Base-by-base conservation (phyloP, 2,329 filamentous ascomycete genomes). In the Ophioceras dolichostomum region DNA sequence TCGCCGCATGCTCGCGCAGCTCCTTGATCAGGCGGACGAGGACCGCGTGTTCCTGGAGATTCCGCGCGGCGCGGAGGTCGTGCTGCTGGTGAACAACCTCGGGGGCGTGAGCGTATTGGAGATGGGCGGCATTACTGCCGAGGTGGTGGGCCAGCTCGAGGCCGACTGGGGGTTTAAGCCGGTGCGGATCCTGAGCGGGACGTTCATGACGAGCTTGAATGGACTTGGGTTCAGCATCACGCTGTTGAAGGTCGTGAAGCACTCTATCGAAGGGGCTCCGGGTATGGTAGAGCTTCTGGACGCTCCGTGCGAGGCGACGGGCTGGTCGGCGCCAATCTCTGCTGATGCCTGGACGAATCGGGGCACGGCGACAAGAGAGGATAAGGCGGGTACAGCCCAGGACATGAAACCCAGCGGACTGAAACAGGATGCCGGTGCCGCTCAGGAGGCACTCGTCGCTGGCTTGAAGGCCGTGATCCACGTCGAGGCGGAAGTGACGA, bases 121-220 rank as follows among this genome's bases (percentile, higher is more conserved):
- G 54, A 57, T 87, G 48, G 77, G 78, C 34, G 82, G 76, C 16
- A 81, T 87, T 49, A 76, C 78, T 1, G 64, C 73, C 18, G 80
- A 85, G 56, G 77, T 84, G 2, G 68, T 75, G 4, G 59, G 62
- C 35, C 81, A 85, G 58, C 62, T 86, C 32, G 62, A 61, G 27
- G 57, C 58, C 34, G 62, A 58, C 39, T 75, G 75, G 53, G 62
- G 62, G 43, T 76, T 84, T 49, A 66, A 61, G 24, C 79, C 80
- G 1, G 71, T 74, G 13, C 65, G 83, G 33, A 68, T 83, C 44
- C 59, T 85, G 36, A 67, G 69, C 34, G 82, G 82, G 21, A 82
- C 79, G 0, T 86, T 76, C 56, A 86, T 86, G 80, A 87, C 82
- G 5, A 84, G 79, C 44, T 61, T 88, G 41, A 85, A 87, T 52